Evolutionary conservation across 257 asterid genomes (phyloP), one percentile per base, ranked within the genome.

Genomic region (Solanum stenotomum): DNA sequence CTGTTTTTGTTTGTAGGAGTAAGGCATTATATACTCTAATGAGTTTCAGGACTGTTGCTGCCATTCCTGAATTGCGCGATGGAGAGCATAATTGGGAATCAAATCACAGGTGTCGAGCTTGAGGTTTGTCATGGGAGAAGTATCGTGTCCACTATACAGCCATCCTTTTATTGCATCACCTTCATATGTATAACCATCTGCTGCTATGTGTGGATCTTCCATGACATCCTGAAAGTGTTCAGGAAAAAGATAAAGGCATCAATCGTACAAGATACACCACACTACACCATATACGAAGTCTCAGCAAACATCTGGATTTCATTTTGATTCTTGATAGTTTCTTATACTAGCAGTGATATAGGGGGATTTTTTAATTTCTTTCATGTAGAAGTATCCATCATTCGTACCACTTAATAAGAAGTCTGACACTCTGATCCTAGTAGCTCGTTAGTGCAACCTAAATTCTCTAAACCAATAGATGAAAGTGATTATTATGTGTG

Each of bases 121-220:
- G 86, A 96, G 93, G 91, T 96, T 96, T 74, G 99, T 96, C 99
- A 96, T 96, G 5, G 99, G 99, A 27, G 99, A 96, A 82, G 98
- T 95, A 77, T 88, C 85, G 87, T 94, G 98, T 9, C 99, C 99
- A 68, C 98, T 93, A 14, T 94, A 89, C 86, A 96, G 90, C 99
- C 99, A 96, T 87, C 98, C 99, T 86, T 79, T 92, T 35, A 95
- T 96, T 4, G 99, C 98, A 74, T 96, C 98, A 2, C 90, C 98
- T 92, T 96, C 99, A 12, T 96, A 96, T 18, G 99, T 96, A 92
- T 91, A 95, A 76, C 99, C 99, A 89, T 96, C 99, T 18, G 91
- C 94, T n/a, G 99, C 99, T 86, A 96, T 91, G 86, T 91, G 94
- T 37, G 99, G 99, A 92, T 96, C 98, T 63, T 86, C 92, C 99